Conservation (phyloP, 129 eudicot species). For the Kitagawia praeruptora region DNA sequence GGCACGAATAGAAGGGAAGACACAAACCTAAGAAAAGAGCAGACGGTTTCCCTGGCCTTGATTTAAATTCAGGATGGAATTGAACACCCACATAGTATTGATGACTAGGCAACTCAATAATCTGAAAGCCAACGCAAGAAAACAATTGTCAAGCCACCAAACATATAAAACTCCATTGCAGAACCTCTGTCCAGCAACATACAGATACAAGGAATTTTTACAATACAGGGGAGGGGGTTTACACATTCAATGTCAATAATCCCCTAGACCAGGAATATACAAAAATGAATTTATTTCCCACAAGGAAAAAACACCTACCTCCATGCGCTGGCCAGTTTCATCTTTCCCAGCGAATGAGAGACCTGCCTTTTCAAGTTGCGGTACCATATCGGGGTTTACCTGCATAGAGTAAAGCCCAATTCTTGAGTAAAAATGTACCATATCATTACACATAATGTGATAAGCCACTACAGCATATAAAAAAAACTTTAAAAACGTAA, state of each 20-base stretch:
- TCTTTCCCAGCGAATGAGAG: conserved; percentile 89
- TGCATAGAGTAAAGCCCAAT: conserved; percentile 15
- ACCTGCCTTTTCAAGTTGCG: conserved; percentile 75
- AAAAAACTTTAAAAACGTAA: background rate
- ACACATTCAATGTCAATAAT: background rate
- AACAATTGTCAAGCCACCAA: conserved; percentile 1
- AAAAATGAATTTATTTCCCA: background rate
- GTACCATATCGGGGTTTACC: conserved; percentile 93
- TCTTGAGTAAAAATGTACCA: background rate
- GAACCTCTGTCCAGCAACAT: background rate
- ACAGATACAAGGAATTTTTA: background rate
- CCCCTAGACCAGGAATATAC: background rate
- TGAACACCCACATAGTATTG: conserved; percentile 85
- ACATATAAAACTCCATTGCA: background rate
- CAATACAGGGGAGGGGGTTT: background rate
- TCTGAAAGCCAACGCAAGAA: conserved; percentile 30
- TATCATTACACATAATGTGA: background rate
- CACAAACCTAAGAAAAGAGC: conserved; percentile 71
- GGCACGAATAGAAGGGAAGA: background rate
- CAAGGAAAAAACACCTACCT: conserved; percentile 32
- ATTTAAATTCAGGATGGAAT: conserved; percentile 91
- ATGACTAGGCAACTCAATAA: conserved; percentile 73
- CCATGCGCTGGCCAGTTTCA: conserved; percentile 89
- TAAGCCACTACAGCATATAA: background rate
- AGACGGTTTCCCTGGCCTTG: conserved; percentile 91